Evolutionary conservation across 2,329 filamentous ascomycete genomes (phyloP), one percentile per base, ranked within the genome.

Genomic region (Fusarium oligoseptatum): DNA sequence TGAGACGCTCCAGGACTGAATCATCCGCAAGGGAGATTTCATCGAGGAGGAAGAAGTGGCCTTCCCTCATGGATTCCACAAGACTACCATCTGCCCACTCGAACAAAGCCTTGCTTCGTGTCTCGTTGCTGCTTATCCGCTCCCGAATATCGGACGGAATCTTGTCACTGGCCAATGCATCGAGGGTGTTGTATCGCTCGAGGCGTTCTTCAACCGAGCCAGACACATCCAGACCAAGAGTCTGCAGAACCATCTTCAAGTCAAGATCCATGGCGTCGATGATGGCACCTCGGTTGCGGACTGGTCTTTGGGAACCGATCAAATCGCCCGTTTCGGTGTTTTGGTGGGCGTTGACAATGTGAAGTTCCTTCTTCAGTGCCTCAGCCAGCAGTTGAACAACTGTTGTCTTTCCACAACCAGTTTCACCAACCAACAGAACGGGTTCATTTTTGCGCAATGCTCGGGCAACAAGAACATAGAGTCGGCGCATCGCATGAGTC

Each of bases 21-120:
- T 99, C 97, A 79, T 99, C 97, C 0, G 97, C 97, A 8, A 99
- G 89, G 8, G 97, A 99, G 37, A 99, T 98, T 81, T 99, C 97
- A 77, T 99, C 97, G 0, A 99, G 91, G 24, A 99, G 88, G 84
- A 99, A 99, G 80, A 95, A 95, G 75, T 95, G 90, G 0, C 95
- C 97, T 24, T 90, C 88, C 81, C 93, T 94, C 96, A 99, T 98
- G 1, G 97, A 94, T 75, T 97, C 92, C 1, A 99, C 95, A 2
- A 99, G 88, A 80, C 94, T 97, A 66, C 97, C 97, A 80, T 99
- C 97, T 1, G 91, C 92, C 97, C 97, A 99, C 84, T 98, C 95
- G 66, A 99, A 99, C 1, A 99, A 86, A 4, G 95, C 94, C 75
- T 95, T 95, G 79, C 91, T 91, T 77, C 94, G 93, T 15, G 88